Conservation (phyloP, 1,284 basidiomycete genomes). For the Cutaneotrichosporon cutaneum region DNA sequence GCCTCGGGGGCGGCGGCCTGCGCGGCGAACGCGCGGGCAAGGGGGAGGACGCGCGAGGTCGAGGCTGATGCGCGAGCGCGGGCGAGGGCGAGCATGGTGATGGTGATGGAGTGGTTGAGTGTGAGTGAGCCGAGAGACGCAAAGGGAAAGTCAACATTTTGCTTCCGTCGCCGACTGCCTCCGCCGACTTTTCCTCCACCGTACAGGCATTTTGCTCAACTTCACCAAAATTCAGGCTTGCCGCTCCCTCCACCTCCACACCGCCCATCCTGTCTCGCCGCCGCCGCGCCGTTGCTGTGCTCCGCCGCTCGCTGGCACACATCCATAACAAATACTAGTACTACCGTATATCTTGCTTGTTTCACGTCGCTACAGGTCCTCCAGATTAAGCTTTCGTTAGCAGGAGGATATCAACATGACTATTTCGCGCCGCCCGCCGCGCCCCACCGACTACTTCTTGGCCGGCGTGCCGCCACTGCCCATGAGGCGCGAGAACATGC, state of each 20-base stretch:
- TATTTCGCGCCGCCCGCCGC: not conserved
- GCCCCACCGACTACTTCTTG: not conserved
- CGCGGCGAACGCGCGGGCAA: not conserved
- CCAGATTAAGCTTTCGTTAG: not conserved
- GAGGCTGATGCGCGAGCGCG: not conserved
- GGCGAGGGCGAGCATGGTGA: not conserved
- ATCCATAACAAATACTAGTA: slow-evolving; percentile 1
- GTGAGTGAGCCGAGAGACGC: not conserved
- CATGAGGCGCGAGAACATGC: slow-evolving; percentile 11
- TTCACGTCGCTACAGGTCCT: not conserved
- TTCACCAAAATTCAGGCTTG: too few species aligned
- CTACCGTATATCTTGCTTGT: not conserved
- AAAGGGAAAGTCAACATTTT: slow-evolving; percentile 4
- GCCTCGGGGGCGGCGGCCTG: not conserved
- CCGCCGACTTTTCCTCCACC: slow-evolving; percentile 2
- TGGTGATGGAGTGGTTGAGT: not conserved
- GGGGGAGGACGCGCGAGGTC: not conserved
- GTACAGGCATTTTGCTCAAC: not conserved
- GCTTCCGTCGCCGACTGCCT: slow-evolving; percentile 10
- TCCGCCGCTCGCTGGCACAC: not conserved
- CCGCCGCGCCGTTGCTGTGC: too few species aligned
- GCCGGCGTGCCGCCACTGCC: not conserved
- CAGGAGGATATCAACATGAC: not conserved
- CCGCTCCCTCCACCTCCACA: too few species aligned
- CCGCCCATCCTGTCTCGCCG: too few species aligned